Evolutionary conservation across 495 filamentous ascomycete genomes (phyloP).

Genomic region (Penicillium paradoxum): DNA sequence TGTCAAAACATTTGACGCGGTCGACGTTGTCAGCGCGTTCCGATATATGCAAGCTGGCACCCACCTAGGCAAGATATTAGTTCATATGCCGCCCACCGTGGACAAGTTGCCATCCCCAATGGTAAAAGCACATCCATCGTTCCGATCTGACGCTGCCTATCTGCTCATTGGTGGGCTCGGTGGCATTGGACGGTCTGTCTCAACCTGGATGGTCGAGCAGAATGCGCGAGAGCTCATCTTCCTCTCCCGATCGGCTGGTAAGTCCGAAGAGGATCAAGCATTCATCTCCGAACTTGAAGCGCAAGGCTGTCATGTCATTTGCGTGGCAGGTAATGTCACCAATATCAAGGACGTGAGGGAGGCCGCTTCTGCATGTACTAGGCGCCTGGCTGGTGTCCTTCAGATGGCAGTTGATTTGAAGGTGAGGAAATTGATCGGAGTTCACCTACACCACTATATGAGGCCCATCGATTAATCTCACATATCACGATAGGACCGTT

Average conservation of each 20-base stretch:
- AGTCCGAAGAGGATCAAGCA: background rate
- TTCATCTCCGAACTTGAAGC: conserved; percentile 35
- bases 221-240: conserved; percentile 52
- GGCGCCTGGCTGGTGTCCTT: conserved; percentile 23
- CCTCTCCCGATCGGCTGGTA: conserved; percentile 20
- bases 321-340: conserved; percentile 15
- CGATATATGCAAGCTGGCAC: conserved; percentile 42
- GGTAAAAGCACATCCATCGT: background rate
- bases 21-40: conserved; percentile 43
- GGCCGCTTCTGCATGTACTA: background rate
- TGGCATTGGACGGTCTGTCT: conserved; percentile 52
- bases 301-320: conserved; percentile 13
- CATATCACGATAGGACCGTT: background rate
- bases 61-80: conserved; percentile 31
- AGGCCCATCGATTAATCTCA: background rate
- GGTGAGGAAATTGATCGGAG: background rate
- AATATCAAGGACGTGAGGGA: conserved; percentile 6
- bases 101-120: background rate
- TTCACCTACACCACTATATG: background rate
- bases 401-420: conserved; percentile 30
- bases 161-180: conserved; percentile 45
- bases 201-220: conserved; percentile 51
- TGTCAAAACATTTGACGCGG: conserved; percentile 35
- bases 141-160: conserved; percentile 25
- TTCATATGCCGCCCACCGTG: conserved; percentile 11